phyloP scores from a whole-genome alignment of 805 yeast species.

The Saturnispora mendoncae region DNA sequence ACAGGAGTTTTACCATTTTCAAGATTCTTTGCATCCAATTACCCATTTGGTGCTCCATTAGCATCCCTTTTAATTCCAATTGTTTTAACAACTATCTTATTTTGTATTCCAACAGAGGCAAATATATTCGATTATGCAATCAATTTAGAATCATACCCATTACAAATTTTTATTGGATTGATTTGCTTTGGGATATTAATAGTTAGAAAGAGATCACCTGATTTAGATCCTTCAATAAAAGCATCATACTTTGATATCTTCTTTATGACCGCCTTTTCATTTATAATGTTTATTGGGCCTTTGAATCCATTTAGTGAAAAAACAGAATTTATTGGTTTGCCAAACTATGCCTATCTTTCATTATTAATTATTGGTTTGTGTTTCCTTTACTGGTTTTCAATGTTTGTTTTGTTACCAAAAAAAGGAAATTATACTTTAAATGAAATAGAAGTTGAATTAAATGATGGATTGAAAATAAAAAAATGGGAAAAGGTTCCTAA shows the following conservation, averaged over 20 bases:
- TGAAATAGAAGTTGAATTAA: slow-evolving; percentile 32
- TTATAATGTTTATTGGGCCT: slow-evolving; percentile 45
- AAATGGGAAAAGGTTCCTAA: slow-evolving; percentile 39
- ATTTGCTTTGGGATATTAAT: slow-evolving; percentile 51
- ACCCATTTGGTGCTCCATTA: slow-evolving; percentile 47
- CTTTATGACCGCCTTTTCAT: slow-evolving; percentile 37
- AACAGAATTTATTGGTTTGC: slow-evolving; percentile 32
- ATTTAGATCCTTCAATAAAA: slow-evolving; percentile 40
- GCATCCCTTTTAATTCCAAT: slow-evolving; percentile 38
- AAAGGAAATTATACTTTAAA: slow-evolving; percentile 37
- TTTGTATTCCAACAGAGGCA: slow-evolving; percentile 37
- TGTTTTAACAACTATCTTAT: slow-evolving; percentile 32
- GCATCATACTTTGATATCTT: slow-evolving; percentile 42
- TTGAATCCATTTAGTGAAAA: slow-evolving; percentile 32
- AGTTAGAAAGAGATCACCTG: slow-evolving; percentile 43
- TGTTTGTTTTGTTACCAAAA: slow-evolving; percentile 42
- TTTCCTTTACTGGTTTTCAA: slow-evolving; percentile 45
- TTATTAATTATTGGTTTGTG: slow-evolving; percentile 35
- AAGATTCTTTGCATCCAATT: slow-evolving; percentile 41
- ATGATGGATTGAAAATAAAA: slow-evolving; percentile 53
- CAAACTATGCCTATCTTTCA: slow-evolving; percentile 42
- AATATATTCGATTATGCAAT: slow-evolving; percentile 45
- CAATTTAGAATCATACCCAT: slow-evolving; percentile 44
- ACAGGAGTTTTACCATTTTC: slow-evolving; percentile 49
- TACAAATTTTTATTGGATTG: slow-evolving; percentile 40